phyloP scores from a whole-genome alignment of 2,329 filamentous ascomycete genomes.

The Penicillium hesseltinei region DNA sequence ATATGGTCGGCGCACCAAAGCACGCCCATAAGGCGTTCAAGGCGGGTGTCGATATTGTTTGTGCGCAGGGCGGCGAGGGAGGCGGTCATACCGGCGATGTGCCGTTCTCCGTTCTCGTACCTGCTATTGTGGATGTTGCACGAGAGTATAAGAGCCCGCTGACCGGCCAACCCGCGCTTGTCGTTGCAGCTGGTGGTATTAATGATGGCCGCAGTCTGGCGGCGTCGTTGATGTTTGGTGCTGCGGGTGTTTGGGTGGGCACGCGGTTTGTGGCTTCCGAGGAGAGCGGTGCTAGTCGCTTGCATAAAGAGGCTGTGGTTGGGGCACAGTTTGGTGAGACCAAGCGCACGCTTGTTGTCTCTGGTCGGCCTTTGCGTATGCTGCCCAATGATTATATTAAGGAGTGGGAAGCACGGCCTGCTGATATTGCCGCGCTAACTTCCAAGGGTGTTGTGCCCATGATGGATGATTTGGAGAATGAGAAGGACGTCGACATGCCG shows the following conservation, averaged over 20 bases:
- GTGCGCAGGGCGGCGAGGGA: constrained; percentile 88
- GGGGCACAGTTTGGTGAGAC: constrained; percentile 77
- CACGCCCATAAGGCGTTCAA: constrained; percentile 87
- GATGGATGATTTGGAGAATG: constrained; percentile 77
- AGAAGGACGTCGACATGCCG: constrained; percentile 78
- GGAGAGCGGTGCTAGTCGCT: constrained; percentile 76
- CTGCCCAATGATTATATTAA: constrained; percentile 80
- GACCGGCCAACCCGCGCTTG: constrained; percentile 68
- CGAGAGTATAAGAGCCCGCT: constrained; percentile 68
- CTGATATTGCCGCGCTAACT: constrained; percentile 72
- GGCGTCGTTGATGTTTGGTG: constrained; percentile 80
- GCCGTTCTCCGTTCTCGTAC: constrained; percentile 80
- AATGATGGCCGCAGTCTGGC: constrained; percentile 79
- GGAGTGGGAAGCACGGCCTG: constrained; percentile 73
- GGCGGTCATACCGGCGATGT: constrained; percentile 91
- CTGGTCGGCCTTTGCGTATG: constrained; percentile 76
- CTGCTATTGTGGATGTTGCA: constrained; percentile 82
- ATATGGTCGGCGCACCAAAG: constrained; percentile 92
- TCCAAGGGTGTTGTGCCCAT: constrained; percentile 76
- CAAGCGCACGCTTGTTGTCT: constrained; percentile 75
- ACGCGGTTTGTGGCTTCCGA: constrained; percentile 82
- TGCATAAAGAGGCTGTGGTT: constrained; percentile 83
- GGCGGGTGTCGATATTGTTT: constrained; percentile 84
- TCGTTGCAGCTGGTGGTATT: constrained; percentile 87
- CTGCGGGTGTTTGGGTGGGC: constrained; percentile 87